Conservation (phyloP, 345 rosid species). For the Syzygium aqueum region DNA sequence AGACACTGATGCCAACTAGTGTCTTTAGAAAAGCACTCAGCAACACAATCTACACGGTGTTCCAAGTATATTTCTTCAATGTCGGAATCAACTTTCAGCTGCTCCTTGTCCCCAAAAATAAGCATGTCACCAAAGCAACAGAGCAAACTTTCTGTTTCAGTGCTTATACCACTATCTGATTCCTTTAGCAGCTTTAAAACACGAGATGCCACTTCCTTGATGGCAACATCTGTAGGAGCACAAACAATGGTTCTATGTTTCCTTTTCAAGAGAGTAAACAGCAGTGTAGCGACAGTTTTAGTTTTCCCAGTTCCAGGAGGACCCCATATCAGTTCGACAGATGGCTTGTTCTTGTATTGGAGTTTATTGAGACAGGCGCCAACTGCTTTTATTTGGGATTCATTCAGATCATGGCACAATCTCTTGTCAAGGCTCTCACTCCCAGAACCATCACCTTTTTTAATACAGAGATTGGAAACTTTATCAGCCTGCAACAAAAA, state of each 20-base stretch:
- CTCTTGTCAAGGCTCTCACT: neutral
- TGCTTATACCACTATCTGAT: neutral
- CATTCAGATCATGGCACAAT: slow-evolving; percentile 10
- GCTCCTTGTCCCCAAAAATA: slow-evolving; percentile 7
- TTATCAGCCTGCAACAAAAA: slow-evolving; percentile 15
- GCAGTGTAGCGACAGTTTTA: slow-evolving; percentile 5
- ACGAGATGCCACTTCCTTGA: slow-evolving; percentile 8
- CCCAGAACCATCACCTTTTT: neutral
- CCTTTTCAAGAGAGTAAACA: neutral
- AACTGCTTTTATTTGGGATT: slow-evolving; percentile 20
- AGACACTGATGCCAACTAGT: slow-evolving; percentile 12
- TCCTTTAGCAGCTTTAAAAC: slow-evolving; percentile 11
- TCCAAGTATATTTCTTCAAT: slow-evolving; percentile 12
- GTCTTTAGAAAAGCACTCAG: slow-evolving; percentile 1
- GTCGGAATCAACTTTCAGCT: neutral
- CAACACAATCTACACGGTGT: slow-evolving; percentile 10
- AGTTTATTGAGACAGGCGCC: slow-evolving; percentile 11
- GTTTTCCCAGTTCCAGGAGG: slow-evolving; percentile 19
- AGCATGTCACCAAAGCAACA: slow-evolving; percentile 7
- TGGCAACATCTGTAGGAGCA: slow-evolving; percentile 14
- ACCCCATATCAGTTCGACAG: slow-evolving; percentile 21
- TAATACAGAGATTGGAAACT: slow-evolving; percentile 10
- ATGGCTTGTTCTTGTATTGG: slow-evolving; percentile 10
- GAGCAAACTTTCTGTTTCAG: neutral
- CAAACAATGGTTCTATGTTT: slow-evolving; percentile 12